phyloP scores from a whole-genome alignment of 2,329 filamentous ascomycete species.

The Fusarium robinianum region DNA sequence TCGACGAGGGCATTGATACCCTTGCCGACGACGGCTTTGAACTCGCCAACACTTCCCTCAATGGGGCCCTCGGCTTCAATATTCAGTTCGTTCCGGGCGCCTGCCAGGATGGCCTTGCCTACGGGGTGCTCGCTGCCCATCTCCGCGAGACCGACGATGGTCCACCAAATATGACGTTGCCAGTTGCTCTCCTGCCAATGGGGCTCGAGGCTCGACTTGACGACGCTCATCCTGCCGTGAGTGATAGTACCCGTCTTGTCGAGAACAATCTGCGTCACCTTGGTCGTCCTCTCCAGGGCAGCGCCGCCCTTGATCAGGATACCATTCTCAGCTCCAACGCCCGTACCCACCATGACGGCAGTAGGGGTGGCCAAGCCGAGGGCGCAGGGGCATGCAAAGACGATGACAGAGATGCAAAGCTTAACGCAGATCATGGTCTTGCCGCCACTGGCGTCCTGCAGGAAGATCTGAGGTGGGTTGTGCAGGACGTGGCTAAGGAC shows the following conservation, averaged over 20 bases:
- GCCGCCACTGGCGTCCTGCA: conserved; percentile 78
- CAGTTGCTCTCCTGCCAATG: conserved; percentile 72
- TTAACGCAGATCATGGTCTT: conserved; percentile 96
- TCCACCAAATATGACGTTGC: conserved; percentile 85
- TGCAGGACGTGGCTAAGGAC: conserved; percentile 83
- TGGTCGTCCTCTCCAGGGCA: conserved; percentile 86
- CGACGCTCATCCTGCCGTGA: conserved; percentile 92
- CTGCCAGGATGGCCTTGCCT: conserved; percentile 80
- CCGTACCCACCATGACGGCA: conserved; percentile 99
- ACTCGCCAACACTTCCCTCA: conserved; percentile 84
- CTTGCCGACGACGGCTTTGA: conserved; percentile 80
- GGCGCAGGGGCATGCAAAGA: conserved; percentile 96
- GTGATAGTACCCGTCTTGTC: conserved; percentile 98
- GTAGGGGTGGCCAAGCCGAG: conserved; percentile 95
- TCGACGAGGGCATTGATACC: conserved; percentile 84
- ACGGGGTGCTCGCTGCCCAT: conserved; percentile 96
- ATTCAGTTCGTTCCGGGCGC: conserved; percentile 76
- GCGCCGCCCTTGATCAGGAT: conserved; percentile 98
- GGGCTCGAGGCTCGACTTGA: conserved; percentile 67
- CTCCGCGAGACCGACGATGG: conserved; percentile 92
- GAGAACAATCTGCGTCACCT: conserved; percentile 85
- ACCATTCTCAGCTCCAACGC: conserved; percentile 90
- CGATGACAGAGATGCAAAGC: conserved; percentile 97
- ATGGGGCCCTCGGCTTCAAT: conserved; percentile 73
- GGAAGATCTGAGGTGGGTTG: conserved; percentile 87